phyloP scores from a whole-genome alignment of 495 filamentous ascomycete species.

The Aspergillus ostianus region DNA sequence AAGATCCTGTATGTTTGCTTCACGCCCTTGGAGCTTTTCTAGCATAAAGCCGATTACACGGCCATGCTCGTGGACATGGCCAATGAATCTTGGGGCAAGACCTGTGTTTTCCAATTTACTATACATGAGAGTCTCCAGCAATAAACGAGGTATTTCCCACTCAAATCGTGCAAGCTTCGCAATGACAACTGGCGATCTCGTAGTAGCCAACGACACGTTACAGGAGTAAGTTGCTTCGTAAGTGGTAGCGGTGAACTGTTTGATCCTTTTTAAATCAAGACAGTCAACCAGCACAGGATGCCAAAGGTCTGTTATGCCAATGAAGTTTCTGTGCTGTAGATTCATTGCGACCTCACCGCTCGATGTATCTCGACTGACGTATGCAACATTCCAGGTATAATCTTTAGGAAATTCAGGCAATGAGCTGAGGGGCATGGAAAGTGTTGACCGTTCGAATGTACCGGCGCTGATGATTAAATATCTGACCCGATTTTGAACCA shows the following conservation, averaged over 20 bases:
- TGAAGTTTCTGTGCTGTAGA: background rate
- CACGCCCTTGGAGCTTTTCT: slow-evolving; percentile 31
- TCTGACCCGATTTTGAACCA: slow-evolving; percentile 15
- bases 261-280: slow-evolving; percentile 6
- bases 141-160: slow-evolving; percentile 20
- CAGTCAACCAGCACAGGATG: slow-evolving; percentile 12
- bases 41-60: slow-evolving; percentile 36
- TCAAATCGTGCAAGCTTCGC: slow-evolving; percentile 8
- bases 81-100: slow-evolving; percentile 30
- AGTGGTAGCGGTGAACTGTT: slow-evolving; percentile 7
- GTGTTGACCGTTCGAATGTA: slow-evolving; percentile 14
- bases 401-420: slow-evolving; percentile 12
- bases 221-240: slow-evolving; percentile 12
- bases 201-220: too few relatives aligned
- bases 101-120: slow-evolving; percentile 21
- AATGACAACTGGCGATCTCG: background rate
- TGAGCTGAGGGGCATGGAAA: slow-evolving; percentile 17
- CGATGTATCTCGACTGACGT: slow-evolving; percentile 13
- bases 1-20: slow-evolving; percentile 27
- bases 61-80: slow-evolving; percentile 32
- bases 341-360: slow-evolving; percentile 6
- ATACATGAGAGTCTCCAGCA: slow-evolving; percentile 27
- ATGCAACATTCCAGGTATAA: slow-evolving; percentile 8
- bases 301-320: background rate
- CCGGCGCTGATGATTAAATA: slow-evolving; percentile 12